These are phyloP conservation scores for Delphinella strobiligena DNA, from an alignment of 2,329 filamentous ascomycete species.

Conservation along the genomic window DNA sequence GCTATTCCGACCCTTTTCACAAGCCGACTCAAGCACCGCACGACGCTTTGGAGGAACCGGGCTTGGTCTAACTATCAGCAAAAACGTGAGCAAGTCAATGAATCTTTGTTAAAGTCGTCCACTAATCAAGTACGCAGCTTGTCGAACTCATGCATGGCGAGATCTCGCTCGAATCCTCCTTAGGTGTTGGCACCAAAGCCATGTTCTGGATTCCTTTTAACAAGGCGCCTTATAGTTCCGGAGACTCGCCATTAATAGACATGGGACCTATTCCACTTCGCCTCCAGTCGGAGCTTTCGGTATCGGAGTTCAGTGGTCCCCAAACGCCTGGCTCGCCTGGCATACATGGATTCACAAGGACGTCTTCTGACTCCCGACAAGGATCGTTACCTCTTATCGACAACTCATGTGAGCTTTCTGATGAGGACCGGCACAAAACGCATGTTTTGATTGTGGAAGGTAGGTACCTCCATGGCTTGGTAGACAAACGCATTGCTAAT, in stretches of 20 bases:
- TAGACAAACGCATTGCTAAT: background rate
- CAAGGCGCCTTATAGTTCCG: constrained; percentile 47
- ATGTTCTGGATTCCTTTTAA: constrained; percentile 68
- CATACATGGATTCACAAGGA: constrained; percentile 10
- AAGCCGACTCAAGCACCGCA: constrained; percentile 70
- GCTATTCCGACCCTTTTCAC: constrained; percentile 70
- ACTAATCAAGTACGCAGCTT: constrained; percentile 26
- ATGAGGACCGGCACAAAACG: constrained; percentile 48
- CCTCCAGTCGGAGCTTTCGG: constrained; percentile 42
- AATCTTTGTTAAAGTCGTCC: background rate
- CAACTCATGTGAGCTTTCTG: constrained; percentile 33
- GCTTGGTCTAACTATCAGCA: constrained; percentile 67
- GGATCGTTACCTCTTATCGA: constrained; percentile 19
- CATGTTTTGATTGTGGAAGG: constrained; percentile 73
- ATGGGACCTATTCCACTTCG: constrained; percentile 56
- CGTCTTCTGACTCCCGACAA: constrained; percentile 11
- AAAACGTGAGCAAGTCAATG: constrained; percentile 39
- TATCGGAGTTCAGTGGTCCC: constrained; percentile 48
- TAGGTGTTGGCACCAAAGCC: constrained; percentile 59
- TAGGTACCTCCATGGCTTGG: constrained; percentile 39
- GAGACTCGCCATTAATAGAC: constrained; percentile 43
- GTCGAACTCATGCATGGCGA: constrained; percentile 67
- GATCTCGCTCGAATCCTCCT: constrained; percentile 57
- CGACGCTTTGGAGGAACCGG: constrained; percentile 70
- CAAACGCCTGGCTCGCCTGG: constrained; percentile 18